Conservation (phyloP, 75 land plant genomes). For the Larix kaempferi region DNA sequence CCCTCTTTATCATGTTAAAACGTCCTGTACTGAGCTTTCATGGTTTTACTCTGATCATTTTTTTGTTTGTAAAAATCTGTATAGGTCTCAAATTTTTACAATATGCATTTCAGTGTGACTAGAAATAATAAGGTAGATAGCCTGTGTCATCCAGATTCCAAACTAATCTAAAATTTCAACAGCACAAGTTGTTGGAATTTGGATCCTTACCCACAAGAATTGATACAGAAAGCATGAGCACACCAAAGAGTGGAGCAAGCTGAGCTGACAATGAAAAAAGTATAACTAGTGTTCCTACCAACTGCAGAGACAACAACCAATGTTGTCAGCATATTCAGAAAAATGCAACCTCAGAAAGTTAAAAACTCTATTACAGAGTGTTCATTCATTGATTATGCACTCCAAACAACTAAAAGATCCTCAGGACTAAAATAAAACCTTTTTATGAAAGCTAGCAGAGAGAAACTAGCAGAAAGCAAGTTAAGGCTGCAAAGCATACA, state of each 20-base stretch:
- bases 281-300: slow-evolving; percentile 80
- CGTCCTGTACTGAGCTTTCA: not conserved
- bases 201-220: slow-evolving; percentile 70
- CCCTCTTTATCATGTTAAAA: not conserved
- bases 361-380: not conserved
- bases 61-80: not conserved
- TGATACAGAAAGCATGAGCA: slow-evolving; percentile 83
- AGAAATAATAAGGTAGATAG: not conserved
- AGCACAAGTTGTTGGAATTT: not conserved
- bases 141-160: not conserved
- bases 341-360: not conserved
- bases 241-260: slow-evolving; percentile 93
- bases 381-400: not conserved
- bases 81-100: not conserved
- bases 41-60: not conserved
- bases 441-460: not conserved
- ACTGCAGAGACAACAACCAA: slow-evolving; percentile 38
- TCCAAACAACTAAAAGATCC: not conserved
- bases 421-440: not conserved
- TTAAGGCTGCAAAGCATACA: not conserved
- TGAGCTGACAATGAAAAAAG: slow-evolving; percentile 71
- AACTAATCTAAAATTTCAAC: not conserved
- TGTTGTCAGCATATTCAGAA: slow-evolving; percentile 5
- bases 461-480: not conserved
- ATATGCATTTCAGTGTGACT: not conserved